Evolutionary conservation across 2,329 filamentous ascomycete species (phyloP), one percentile per base, ranked within the genome.

Genomic region (Fusarium camptoceras): DNA sequence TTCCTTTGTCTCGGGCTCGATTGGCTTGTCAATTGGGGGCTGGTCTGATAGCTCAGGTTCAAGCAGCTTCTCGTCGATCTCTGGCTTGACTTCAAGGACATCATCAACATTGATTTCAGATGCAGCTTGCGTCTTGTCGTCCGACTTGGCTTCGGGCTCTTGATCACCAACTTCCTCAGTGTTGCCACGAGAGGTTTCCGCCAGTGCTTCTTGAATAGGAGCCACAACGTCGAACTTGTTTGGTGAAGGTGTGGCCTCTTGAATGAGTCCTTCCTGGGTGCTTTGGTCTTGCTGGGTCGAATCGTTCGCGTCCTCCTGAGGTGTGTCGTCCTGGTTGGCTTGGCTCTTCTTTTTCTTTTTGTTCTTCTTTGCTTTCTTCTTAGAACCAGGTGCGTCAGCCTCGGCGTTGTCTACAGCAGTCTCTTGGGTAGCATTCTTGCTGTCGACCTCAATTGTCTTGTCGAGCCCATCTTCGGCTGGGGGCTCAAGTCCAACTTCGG

Each of bases 311-410:
- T 59, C 68, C 8, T 62, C 43, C n/a, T 58, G 39, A 8, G 16
- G 22, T 12, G 48, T 20, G 22, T 69, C 70, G 16, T 65, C 59
- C n/a, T 58, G 57, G 12, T 18, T 53, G 25, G 55, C 44, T 46
- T 71, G 64, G 14, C 43, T 46, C 62, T 68, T 70, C 65, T 68
- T 74, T 51, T 67, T 80, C 66, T 80, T 78, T 67, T 79, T 79
- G 55, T 76, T 79, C 57, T 78, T 80, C 67, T 78, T 79, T 37
- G 44, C 66, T 64, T 79, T 78, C 68, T 79, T 80, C 30, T 71
- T 69, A 55, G 30, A 57, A n/a, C 47, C 50, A 25, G 62, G 28
- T 30, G 55, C 42, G 14, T 70, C 60, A 1, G 44, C 57, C 34
- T 68, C 67, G 15, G 28, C 31, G 24, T 58, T 44, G 34, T 73